Conservation (phyloP, 2,329 filamentous ascomycete genomes). For the Sporothrix brunneoviolacea region DNA sequence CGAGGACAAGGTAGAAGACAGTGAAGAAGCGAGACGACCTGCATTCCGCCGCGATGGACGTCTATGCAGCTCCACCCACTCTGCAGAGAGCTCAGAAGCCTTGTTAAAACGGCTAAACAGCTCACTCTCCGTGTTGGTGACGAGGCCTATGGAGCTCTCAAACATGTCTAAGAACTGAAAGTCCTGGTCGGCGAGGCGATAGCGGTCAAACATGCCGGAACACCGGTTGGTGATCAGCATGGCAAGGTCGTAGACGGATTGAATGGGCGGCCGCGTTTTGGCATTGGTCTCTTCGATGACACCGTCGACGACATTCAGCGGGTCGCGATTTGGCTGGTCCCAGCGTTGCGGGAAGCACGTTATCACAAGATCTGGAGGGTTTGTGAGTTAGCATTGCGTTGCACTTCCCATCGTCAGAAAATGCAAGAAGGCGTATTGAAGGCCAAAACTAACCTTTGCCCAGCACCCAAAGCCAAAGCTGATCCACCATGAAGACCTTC, state of each 20-base stretch:
- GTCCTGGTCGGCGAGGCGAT: slow-evolving; percentile 50
- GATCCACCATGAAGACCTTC: slow-evolving; percentile 63
- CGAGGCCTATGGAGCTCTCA: slow-evolving; percentile 52
- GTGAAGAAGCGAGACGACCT: not conserved
- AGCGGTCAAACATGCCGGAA: slow-evolving; percentile 54
- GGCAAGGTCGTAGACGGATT: slow-evolving; percentile 56
- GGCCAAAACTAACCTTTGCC: slow-evolving; percentile 29
- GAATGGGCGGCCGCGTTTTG: slow-evolving; percentile 52
- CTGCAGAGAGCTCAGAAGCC: slow-evolving; percentile 49
- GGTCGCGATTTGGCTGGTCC: slow-evolving; percentile 55
- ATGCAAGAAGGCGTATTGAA: no score
- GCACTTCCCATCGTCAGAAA: no score
- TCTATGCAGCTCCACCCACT: slow-evolving; percentile 43
- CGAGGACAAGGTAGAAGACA: not conserved
- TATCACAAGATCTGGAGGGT: slow-evolving; percentile 46
- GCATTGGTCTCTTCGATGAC: slow-evolving; percentile 61
- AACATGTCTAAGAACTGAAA: slow-evolving; percentile 64
- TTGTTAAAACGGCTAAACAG: slow-evolving; percentile 54
- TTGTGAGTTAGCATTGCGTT: not conserved
- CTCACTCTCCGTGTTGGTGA: slow-evolving; percentile 48
- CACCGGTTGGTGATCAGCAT: slow-evolving; percentile 55
- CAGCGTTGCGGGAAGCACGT: slow-evolving; percentile 53
- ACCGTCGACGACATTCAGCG: slow-evolving; percentile 55
- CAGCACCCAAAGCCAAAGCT: slow-evolving; percentile 60
- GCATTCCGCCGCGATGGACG: not conserved